Conservation (phyloP, 2,329 filamentous ascomycete species). For the Ascosphaera acerosa region DNA sequence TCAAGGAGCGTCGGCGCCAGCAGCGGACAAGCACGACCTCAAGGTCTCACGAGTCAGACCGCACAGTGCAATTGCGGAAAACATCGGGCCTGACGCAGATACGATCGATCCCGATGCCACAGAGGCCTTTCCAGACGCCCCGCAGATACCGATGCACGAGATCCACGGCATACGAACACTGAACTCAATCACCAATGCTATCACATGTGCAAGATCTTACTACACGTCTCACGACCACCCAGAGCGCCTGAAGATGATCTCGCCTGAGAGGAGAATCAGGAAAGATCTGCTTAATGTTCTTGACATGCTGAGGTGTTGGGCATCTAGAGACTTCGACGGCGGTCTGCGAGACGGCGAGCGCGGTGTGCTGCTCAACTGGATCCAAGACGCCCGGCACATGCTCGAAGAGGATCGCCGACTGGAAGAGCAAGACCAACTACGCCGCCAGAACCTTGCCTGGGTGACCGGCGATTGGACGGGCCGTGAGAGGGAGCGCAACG, state of each 20-base stretch:
- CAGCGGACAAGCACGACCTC: constrained; percentile 35
- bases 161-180: constrained; percentile 79
- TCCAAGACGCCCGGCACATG: constrained; percentile 50
- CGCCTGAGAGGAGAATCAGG: constrained; percentile 63
- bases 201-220: constrained; percentile 83
- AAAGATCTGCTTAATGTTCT: constrained; percentile 64
- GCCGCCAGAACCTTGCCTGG: constrained; percentile 60
- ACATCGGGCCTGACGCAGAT: constrained; percentile 19
- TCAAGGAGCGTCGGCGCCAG: too few species aligned
- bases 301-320: constrained; percentile 80
- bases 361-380: constrained; percentile 52
- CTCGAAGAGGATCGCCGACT: constrained; percentile 51
- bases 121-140: too few species aligned
- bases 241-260: constrained; percentile 62
- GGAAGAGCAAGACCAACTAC: constrained; percentile 45
- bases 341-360: constrained; percentile 61
- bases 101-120: too few species aligned
- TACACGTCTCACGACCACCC: constrained; percentile 83
- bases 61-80: too few species aligned
- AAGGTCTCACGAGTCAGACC: too few species aligned
- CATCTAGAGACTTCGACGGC: constrained; percentile 58
- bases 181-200: constrained; percentile 83
- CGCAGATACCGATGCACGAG: too few species aligned
- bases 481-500: constrained; percentile 51
- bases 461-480: constrained; percentile 51